A percentile compares a stretch with the other conserved stretches of the same genome.
Evolutionary conservation across 371 early-diverging fungal species (phyloP).

Genomic region (Coemansia sp.): DNA sequence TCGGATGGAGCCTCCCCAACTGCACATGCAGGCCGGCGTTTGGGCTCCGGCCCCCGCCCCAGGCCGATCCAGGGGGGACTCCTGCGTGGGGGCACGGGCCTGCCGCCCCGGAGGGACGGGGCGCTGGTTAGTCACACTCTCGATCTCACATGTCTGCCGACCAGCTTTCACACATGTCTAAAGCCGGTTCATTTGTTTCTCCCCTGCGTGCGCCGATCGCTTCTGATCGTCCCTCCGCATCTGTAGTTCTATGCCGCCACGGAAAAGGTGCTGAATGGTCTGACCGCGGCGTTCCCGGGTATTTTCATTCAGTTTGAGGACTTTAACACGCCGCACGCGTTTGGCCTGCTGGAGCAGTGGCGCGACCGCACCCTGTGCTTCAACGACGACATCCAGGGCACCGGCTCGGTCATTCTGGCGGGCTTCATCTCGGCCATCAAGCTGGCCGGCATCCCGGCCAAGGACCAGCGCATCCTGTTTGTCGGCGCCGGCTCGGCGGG

Average conservation of each 20-base stretch:
- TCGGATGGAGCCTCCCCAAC: constrained; percentile 2
- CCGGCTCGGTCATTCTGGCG: constrained; percentile 88
- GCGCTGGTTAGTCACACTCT: neutral
- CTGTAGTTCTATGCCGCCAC: constrained; percentile 71
- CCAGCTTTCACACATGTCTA: neutral
- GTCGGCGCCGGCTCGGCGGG: constrained; percentile 61
- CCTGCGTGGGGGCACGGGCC: no score
- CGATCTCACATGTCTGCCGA: neutral
- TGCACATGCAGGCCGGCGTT: neutral
- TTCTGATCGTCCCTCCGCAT: neutral
- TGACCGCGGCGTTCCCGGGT: constrained; percentile 69
- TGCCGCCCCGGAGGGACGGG: no score
- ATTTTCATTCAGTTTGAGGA: constrained; percentile 92
- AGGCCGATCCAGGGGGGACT: no score
- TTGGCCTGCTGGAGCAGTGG: constrained; percentile 68
- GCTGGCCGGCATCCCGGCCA: constrained; percentile 55
- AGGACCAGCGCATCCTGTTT: constrained; percentile 83
- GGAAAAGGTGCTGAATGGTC: constrained; percentile 74
- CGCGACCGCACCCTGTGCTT: constrained; percentile 71
- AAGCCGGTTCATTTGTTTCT: neutral
- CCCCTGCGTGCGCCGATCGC: neutral
- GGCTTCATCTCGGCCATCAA: constrained; percentile 90
- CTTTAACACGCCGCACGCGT: constrained; percentile 86
- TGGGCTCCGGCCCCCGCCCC: no score
- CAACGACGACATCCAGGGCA: constrained; percentile 64